Percentiles rank a stretch among this genome's conserved stretches.
Evolutionary conservation across 257 asterid genomes (phyloP).

Genomic region (Schizonepeta tenuifolia): DNA sequence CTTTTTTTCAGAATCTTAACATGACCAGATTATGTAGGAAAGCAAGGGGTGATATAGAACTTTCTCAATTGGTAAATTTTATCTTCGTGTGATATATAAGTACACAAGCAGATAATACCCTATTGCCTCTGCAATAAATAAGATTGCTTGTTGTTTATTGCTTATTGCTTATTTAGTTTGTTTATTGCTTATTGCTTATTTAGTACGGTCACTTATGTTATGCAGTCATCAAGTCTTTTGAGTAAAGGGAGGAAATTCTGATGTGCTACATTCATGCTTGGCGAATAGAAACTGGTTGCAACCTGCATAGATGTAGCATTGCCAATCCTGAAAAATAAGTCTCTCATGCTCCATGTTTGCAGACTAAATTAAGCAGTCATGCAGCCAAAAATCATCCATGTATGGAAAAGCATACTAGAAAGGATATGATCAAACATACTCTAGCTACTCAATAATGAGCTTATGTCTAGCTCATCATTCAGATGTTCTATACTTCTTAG

Average conservation of each 20-base stretch:
- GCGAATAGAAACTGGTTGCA: slow-evolving; percentile 90
- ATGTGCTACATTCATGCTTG: slow-evolving; percentile 83
- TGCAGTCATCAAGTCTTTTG: slow-evolving; percentile 93
- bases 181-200: too few relatives aligned
- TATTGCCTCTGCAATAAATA: slow-evolving; percentile 28
- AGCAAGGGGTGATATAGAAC: not conserved
- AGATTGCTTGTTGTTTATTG: too few relatives aligned
- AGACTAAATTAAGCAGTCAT: slow-evolving; percentile 12
- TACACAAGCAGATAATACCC: slow-evolving; percentile 22
- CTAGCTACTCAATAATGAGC: not conserved
- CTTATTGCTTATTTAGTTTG: too few relatives aligned
- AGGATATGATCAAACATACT: slow-evolving; percentile 17
- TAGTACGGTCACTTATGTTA: slow-evolving; percentile 66
- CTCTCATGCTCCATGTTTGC: slow-evolving; percentile 13
- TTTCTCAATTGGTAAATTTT: slow-evolving; percentile 20
- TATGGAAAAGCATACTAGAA: not conserved
- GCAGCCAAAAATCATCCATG: not conserved
- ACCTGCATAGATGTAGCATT: slow-evolving; percentile 65
- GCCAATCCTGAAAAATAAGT: slow-evolving; percentile 36
- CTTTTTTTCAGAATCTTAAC: slow-evolving; percentile 31
- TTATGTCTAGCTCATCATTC: slow-evolving; percentile 13
- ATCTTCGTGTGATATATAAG: slow-evolving; percentile 16
- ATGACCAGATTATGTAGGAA: slow-evolving; percentile 25
- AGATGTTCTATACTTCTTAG: slow-evolving; percentile 4
- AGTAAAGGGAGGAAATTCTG: slow-evolving; percentile 89